Percentiles rank a stretch among this genome's conserved stretches.
These are phyloP conservation scores for Beauveria rudraprayagi DNA, from an alignment of 2,329 filamentous ascomycete species.

Conservation along the genomic window DNA sequence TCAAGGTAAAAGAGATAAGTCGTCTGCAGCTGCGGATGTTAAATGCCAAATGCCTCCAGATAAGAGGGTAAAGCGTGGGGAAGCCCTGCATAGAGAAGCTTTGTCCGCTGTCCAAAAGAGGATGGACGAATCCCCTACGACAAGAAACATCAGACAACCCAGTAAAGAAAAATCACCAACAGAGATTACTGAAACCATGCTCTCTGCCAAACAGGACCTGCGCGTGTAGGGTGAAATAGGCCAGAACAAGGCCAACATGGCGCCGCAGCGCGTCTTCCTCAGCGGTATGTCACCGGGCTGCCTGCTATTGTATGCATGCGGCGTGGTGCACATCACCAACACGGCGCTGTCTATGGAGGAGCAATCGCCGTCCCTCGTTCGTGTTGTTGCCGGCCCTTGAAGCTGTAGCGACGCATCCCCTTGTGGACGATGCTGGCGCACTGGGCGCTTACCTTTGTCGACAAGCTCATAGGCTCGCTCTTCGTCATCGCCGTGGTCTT, in stretches of 20 bases:
- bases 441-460: constrained; percentile 37
- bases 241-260: constrained; percentile 41
- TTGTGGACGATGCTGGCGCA: constrained; percentile 13
- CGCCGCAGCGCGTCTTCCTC: constrained; percentile 43
- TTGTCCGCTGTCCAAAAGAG: no score
- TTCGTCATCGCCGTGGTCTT: constrained; percentile 37
- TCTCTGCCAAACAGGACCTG: not conserved
- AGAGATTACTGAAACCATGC: not conserved
- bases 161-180: no score
- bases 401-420: constrained; percentile 10
- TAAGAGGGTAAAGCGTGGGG: no score
- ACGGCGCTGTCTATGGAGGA: constrained; percentile 35
- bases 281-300: constrained; percentile 43
- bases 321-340: constrained; percentile 34
- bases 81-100: no score
- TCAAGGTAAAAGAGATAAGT: no score
- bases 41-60: no score
- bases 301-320: constrained; percentile 43
- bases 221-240: constrained; percentile 23
- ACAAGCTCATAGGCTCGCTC: constrained; percentile 37
- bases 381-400: constrained; percentile 32
- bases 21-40: no score
- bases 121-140: no score
- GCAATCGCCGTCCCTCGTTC: constrained; percentile 39
- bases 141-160: no score